Conservation (phyloP, 768 basidiomycete species). For the Lanmaoa rubissima region DNA sequence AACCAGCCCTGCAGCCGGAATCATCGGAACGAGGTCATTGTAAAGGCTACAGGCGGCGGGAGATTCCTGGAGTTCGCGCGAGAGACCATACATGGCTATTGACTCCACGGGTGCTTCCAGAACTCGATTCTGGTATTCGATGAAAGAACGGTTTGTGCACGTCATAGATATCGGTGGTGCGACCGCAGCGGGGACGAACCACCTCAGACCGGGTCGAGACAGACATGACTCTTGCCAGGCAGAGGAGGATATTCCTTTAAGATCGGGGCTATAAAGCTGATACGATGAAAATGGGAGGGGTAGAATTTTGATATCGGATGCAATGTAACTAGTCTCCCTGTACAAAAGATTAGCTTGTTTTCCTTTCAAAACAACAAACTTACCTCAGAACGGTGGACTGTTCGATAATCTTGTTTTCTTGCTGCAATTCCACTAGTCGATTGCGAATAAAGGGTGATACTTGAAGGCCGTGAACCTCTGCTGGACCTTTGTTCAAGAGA, state of each 20-base stretch:
- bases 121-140: slow-evolving; percentile 62
- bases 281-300: slow-evolving; percentile 27
- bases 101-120: slow-evolving; percentile 73
- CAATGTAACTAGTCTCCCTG: slow-evolving; percentile 22
- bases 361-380: slow-evolving; percentile 15
- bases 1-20: slow-evolving; percentile 69
- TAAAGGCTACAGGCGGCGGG: slow-evolving; percentile 48
- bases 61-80: slow-evolving; percentile 62
- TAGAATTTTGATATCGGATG: slow-evolving; percentile 17
- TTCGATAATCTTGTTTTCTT: slow-evolving; percentile 41
- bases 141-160: slow-evolving; percentile 75
- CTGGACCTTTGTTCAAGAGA: slow-evolving; percentile 58
- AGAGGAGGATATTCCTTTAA: slow-evolving; percentile 57
- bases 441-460: slow-evolving; percentile 58
- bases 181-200: slow-evolving; percentile 81
- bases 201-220: slow-evolving; percentile 75
- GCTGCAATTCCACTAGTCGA: slow-evolving; percentile 46
- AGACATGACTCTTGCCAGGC: slow-evolving; percentile 78
- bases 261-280: slow-evolving; percentile 41
- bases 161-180: slow-evolving; percentile 79
- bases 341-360: slow-evolving; percentile 5
- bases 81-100: slow-evolving; percentile 80
- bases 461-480: slow-evolving; percentile 64
- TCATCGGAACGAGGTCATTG: slow-evolving; percentile 49
- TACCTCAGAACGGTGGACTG: slow-evolving; percentile 46